Conservation (phyloP, 2,329 filamentous ascomycete genomes). For the Pseudohalonectria lignicola region DNA sequence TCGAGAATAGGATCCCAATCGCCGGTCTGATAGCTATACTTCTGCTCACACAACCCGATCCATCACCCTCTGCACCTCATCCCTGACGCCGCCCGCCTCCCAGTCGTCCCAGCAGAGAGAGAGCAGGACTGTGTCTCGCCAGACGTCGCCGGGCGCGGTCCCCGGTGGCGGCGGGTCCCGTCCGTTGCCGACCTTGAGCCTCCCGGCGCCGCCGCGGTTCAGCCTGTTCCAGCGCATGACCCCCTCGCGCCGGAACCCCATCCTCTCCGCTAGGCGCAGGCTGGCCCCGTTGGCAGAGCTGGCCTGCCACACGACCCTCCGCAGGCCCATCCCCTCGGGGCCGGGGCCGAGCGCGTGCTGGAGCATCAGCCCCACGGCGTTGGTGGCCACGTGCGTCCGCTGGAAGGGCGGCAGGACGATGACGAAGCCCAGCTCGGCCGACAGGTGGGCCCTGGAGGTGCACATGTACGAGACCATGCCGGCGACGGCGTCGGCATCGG, state of each 20-base stretch:
- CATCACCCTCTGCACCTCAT: too few relatives aligned
- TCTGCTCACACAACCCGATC: too few relatives aligned
- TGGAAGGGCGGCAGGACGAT: conserved; percentile 21
- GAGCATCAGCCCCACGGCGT: conserved; percentile 21
- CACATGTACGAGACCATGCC: conserved; percentile 16
- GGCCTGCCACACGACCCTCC: conserved; percentile 21
- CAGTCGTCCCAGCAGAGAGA: too few relatives aligned
- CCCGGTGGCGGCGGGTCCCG: too few relatives aligned
- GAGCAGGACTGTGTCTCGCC: too few relatives aligned
- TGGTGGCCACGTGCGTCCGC: conserved; percentile 21
- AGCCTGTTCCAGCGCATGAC: conserved; percentile 18
- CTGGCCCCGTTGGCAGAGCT: conserved; percentile 14
- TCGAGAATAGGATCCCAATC: too few relatives aligned
- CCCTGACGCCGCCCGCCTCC: too few relatives aligned
- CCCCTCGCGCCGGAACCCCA: conserved; percentile 21
- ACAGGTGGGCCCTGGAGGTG: conserved; percentile 9
- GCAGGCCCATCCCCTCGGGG: conserved; percentile 15
- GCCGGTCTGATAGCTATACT: too few relatives aligned
- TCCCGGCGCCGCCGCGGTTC: too few relatives aligned
- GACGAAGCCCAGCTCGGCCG: conserved; percentile 22
- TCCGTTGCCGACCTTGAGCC: too few relatives aligned
- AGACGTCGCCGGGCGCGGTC: too few relatives aligned
- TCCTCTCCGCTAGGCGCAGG: conserved; percentile 16
- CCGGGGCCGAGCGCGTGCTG: conserved; percentile 14
- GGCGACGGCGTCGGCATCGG: conserved; percentile 16